Evolutionary conservation across 2,329 filamentous ascomycete species (phyloP).

Genomic region (Fusarium tuaranense): DNA sequence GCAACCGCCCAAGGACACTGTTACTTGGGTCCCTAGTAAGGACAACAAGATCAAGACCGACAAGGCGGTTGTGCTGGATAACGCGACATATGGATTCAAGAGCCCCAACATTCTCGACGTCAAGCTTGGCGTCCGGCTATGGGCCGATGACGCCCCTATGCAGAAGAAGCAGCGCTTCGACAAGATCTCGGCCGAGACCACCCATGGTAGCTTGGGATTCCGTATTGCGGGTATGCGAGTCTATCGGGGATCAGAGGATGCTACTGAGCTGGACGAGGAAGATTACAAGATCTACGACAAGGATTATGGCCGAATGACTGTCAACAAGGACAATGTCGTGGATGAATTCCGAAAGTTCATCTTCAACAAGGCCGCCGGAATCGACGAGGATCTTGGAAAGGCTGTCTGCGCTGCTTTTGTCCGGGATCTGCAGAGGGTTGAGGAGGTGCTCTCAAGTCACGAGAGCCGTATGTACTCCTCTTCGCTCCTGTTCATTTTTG

Average conservation of each 20-base stretch:
- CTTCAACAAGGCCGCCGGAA: constrained; percentile 68
- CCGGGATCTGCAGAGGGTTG: constrained; percentile 63
- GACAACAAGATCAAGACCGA: constrained; percentile 78
- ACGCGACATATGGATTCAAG: constrained; percentile 83
- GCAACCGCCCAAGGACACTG: constrained; percentile 36
- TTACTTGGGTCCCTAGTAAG: constrained; percentile 62
- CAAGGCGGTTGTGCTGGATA: constrained; percentile 85
- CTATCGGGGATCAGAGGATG: constrained; percentile 67
- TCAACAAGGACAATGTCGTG: constrained; percentile 66
- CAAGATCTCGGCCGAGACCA: constrained; percentile 68
- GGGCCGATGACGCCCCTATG: constrained; percentile 77
- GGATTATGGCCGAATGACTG: constrained; percentile 67
- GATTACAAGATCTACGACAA: constrained; percentile 72
- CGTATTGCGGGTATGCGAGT: constrained; percentile 75
- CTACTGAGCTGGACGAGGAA: constrained; percentile 63
- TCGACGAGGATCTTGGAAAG: constrained; percentile 68
- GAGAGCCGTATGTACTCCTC: constrained; percentile 74
- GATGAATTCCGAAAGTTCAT: constrained; percentile 68
- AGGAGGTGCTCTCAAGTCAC: constrained; percentile 64
- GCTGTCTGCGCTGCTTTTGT: constrained; percentile 66
- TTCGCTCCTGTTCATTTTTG: constrained; percentile 72
- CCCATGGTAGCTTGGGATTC: constrained; percentile 70
- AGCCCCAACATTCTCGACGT: constrained; percentile 92
- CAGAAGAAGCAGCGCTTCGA: constrained; percentile 72
- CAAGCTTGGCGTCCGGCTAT: constrained; percentile 88